These are phyloP conservation scores for Paraleonurus japonicus DNA, from an alignment of 257 asterid species.

Conservation along the genomic window DNA sequence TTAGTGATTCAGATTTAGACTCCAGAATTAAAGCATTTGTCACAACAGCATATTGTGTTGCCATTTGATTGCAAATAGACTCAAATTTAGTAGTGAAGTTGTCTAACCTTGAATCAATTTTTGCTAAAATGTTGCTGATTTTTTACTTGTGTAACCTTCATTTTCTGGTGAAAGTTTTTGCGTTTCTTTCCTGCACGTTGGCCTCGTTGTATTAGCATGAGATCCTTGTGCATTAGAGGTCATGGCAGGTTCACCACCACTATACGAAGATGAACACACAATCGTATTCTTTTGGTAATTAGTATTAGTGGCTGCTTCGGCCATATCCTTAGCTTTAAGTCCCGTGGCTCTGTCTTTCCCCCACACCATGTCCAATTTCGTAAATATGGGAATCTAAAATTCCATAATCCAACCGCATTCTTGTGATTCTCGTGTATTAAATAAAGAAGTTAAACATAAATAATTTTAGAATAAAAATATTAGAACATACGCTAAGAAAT, in stretches of 20 bases:
- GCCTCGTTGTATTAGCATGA: too few species aligned
- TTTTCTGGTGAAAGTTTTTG: too few species aligned
- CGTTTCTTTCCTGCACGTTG: too few species aligned
- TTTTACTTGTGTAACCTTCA: not conserved
- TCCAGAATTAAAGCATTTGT: not conserved
- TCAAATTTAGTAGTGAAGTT: not conserved
- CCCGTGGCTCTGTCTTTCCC: not conserved
- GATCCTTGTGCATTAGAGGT: too few species aligned
- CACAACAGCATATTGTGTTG: not conserved
- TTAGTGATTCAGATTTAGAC: not conserved
- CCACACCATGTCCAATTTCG: not conserved
- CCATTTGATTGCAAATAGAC: not conserved
- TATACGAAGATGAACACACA: too few species aligned
- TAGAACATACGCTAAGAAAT: not conserved
- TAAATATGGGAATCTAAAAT: not conserved
- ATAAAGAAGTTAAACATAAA: too few species aligned
- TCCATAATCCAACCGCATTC: not conserved
- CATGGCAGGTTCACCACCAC: too few species aligned
- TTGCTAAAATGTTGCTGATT: not conserved
- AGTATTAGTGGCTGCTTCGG: not conserved
- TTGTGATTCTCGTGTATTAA: too few species aligned
- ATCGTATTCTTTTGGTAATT: not conserved
- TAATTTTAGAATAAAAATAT: not conserved
- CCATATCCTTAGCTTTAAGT: not conserved
- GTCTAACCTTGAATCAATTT: not conserved